phyloP scores from a whole-genome alignment of 108 stramenopile species.

The Phaeodactylum tricornutum region DNA sequence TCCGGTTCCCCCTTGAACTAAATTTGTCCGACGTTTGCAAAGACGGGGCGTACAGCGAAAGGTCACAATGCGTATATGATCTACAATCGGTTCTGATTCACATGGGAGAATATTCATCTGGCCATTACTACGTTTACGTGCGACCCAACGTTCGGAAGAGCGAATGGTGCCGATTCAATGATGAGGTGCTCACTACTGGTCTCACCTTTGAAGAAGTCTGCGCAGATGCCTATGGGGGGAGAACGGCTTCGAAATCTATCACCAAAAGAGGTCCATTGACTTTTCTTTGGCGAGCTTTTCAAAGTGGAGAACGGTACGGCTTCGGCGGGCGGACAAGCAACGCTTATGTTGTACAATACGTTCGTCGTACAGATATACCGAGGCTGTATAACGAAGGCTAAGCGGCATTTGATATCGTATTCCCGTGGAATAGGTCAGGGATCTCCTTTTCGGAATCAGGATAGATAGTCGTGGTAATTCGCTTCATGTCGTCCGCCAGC shows the following conservation, averaged over 20 bases:
- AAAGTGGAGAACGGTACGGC: conserved; percentile 21
- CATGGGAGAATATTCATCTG: conserved; percentile 64
- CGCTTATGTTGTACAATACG: conserved; percentile 81
- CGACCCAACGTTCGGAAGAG: conserved; percentile 49
- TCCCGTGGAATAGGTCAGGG: conserved; percentile 19
- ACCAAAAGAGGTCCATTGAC: not conserved
- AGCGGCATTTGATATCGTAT: conserved; percentile 1
- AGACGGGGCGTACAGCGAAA: conserved; percentile 9
- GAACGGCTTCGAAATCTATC: conserved; percentile 4
- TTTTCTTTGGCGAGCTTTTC: not conserved
- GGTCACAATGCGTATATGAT: too few relatives aligned
- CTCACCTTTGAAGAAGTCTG: conserved; percentile 51
- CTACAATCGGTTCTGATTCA: conserved; percentile 77
- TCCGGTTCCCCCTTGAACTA: conserved; percentile 45
- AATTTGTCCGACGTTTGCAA: conserved; percentile 18
- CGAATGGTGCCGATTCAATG: conserved; percentile 79
- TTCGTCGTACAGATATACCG: conserved; percentile 40
- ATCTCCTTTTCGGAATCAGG: conserved; percentile 33
- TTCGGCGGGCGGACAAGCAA: conserved; percentile 62
- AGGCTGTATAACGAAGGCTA: conserved; percentile 23
- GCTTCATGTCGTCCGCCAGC: conserved; percentile 74
- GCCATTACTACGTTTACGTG: conserved; percentile 71
- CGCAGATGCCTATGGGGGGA: conserved; percentile 52
- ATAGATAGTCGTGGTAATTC: conserved; percentile 58
- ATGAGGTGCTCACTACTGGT: conserved; percentile 45